phyloP scores from a whole-genome alignment of 2,329 filamentous ascomycete species.

The Knufia fluminis region DNA sequence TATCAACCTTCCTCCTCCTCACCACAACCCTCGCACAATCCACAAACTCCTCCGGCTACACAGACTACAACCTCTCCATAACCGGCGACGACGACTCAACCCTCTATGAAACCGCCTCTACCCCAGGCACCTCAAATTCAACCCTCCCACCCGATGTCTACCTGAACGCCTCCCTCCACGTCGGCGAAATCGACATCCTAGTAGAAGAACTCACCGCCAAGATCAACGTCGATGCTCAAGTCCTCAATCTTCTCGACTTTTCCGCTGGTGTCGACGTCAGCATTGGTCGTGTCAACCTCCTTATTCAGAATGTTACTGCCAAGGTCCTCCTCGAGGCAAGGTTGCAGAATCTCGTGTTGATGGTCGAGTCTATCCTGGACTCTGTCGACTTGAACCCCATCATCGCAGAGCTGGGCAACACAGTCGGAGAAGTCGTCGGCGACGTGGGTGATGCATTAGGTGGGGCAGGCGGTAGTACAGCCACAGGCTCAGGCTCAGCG shows the following conservation, averaged over 20 bases:
- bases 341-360: constrained; percentile 50
- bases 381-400: constrained; percentile 54
- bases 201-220: constrained; percentile 53
- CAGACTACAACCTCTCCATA: constrained; percentile 46
- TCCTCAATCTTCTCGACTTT: constrained; percentile 50
- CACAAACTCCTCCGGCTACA: constrained; percentile 37
- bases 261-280: constrained; percentile 52
- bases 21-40: too few species aligned
- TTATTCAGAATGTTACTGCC: constrained; percentile 50
- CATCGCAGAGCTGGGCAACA: constrained; percentile 46
- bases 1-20: too few species aligned
- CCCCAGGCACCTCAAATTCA: constrained; percentile 31
- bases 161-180: constrained; percentile 49
- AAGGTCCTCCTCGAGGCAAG: constrained; percentile 52
- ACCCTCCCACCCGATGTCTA: constrained; percentile 47
- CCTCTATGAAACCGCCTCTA: constrained; percentile 47
- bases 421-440: constrained; percentile 42
- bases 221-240: constrained; percentile 51
- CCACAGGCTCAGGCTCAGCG: too few species aligned
- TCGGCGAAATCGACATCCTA: constrained; percentile 50
- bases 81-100: constrained; percentile 43
- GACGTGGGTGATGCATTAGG: constrained; percentile 26
- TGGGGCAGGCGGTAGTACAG: constrained; percentile 11
- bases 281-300: constrained; percentile 48
- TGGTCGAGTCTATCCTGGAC: constrained; percentile 50